Base-by-base conservation (phyloP, 768 basidiomycete genomes). In the Rhodotorula kratochvilovae region DNA sequence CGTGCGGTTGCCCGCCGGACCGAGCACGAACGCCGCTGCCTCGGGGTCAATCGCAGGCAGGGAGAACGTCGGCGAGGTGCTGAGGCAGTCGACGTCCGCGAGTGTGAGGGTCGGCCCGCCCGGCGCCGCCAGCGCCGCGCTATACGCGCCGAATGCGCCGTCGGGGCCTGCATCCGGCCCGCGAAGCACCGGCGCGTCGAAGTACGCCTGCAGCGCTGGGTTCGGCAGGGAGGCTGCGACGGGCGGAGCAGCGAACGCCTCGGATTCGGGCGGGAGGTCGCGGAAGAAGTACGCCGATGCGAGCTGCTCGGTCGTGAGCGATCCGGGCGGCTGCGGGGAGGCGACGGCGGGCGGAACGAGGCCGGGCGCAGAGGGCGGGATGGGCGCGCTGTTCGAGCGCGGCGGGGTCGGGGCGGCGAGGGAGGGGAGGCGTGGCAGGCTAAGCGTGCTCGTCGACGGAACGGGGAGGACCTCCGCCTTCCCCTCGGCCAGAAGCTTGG, bases 211-310 rank as follows among this genome's bases (percentile, higher is more conserved):
- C 48, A 50, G 4, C 23, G 48, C 48, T 23, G 48, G 48, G 48
- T 50, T 25, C 2, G 45, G 45, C 45, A 23, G 17, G 8, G 53
- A 33, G 31, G 53, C 8, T 16, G 31, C 10, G 36, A 25, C 17
- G 56, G 19, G 29, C 35, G 36, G 27, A 7, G 19, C 7, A 39
- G 21, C 15, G 39, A 39, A 3, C 19, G 50, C 36, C 33, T 58
- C 67, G 48, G 57, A 23, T 27, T 56, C 29, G 3, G 56, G 45
- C 2, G 66, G 50, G n/a, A 67, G 63, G 7, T 50, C 70, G 31
- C 70, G 66, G 36, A 45, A 59, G 70, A 71, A 71, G 66, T 67
- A 71, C 3, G 70, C 46, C 5, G 61, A 53, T 2, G 66, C 70
- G 43, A 70, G 59, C 19, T 63, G 46, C 31, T 51, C 61, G 50